Evolutionary conservation across 176 grass and related monocot species (phyloP).

Genomic region (Triticum aestivum): DNA sequence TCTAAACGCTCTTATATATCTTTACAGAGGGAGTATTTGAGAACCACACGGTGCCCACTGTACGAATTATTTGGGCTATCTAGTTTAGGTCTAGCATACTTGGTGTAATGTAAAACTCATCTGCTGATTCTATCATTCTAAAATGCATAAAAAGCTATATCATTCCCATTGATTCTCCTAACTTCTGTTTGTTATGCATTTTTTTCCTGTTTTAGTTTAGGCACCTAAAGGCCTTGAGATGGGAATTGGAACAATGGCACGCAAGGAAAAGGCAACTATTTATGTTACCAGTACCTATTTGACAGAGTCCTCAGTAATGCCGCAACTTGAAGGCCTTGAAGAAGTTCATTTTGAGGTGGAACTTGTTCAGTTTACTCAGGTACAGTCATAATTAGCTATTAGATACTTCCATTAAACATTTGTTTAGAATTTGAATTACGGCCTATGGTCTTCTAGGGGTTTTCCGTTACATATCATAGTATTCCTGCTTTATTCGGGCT

Average conservation of each 20-base stretch:
- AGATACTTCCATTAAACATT: not conserved
- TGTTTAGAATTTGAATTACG: not conserved
- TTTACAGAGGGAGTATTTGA: too few species aligned
- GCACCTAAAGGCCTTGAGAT: constrained; percentile 97
- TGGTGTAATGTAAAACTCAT: constrained; percentile 6
- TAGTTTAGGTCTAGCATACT: constrained; percentile 4
- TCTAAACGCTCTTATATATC: too few species aligned
- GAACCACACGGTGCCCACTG: too few species aligned
- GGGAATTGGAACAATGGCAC: constrained; percentile 86
- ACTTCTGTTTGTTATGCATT: constrained; percentile 34
- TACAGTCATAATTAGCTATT: constrained; percentile 33
- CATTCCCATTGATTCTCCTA: constrained; percentile 22
- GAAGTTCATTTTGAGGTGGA: constrained; percentile 89
- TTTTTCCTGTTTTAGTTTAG: constrained; percentile 58
- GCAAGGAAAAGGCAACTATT: constrained; percentile 82
- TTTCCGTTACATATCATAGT: constrained; percentile 16
- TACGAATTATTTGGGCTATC: too few species aligned
- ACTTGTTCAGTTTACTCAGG: constrained; percentile 91
- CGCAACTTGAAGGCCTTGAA: constrained; percentile 66
- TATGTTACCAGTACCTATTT: constrained; percentile 77
- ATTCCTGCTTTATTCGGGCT: not conserved
- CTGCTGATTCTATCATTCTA: constrained; percentile 13
- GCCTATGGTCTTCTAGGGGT: not conserved
- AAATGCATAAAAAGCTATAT: not conserved
- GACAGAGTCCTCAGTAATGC: constrained; percentile 70